phyloP scores from a whole-genome alignment of 1,284 basidiomycete genomes.

The Ustilago tritici region DNA sequence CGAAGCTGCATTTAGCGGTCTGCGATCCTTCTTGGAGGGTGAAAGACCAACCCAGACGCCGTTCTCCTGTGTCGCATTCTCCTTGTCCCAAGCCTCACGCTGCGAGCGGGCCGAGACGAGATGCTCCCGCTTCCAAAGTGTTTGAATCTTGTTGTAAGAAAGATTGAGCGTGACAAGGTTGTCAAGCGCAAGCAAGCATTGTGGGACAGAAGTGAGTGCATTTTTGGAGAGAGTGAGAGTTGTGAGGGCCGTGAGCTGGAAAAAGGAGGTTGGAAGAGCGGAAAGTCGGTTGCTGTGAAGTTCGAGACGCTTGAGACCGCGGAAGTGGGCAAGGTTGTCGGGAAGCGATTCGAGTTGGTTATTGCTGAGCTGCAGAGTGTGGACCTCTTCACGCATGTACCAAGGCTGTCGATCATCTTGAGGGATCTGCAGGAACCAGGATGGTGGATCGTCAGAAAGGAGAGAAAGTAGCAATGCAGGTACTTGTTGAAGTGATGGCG shows the following conservation, averaged over 20 bases:
- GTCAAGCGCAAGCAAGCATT: constrained; percentile 52
- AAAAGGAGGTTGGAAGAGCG: constrained; percentile 43
- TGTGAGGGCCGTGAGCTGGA: constrained; percentile 55
- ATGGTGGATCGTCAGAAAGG: constrained; percentile 51
- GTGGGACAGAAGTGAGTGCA: constrained; percentile 50
- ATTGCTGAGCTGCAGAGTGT: constrained; percentile 50
- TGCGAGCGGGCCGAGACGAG: constrained; percentile 32
- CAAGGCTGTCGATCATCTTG: constrained; percentile 55
- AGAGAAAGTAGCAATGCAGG: constrained; percentile 51
- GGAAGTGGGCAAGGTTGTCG: constrained; percentile 54
- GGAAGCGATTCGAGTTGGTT: constrained; percentile 53
- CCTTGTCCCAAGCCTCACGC: constrained; percentile 48
- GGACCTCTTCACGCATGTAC: constrained; percentile 56
- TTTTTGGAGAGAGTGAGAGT: constrained; percentile 59
- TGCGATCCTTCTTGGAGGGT: constrained; percentile 44
- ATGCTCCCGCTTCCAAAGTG: constrained; percentile 51
- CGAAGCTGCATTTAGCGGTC: constrained; percentile 6
- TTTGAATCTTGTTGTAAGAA: constrained; percentile 58
- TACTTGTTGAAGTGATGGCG: constrained; percentile 46
- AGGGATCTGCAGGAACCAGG: constrained; percentile 54
- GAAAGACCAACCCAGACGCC: constrained; percentile 59
- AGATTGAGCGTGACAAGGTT: constrained; percentile 60
- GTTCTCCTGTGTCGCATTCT: constrained; percentile 42
- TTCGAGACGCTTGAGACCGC: constrained; percentile 56
- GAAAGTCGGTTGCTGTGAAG: constrained; percentile 60